phyloP scores from a whole-genome alignment of 257 asterid species.

The Fraxinus excelsior region DNA sequence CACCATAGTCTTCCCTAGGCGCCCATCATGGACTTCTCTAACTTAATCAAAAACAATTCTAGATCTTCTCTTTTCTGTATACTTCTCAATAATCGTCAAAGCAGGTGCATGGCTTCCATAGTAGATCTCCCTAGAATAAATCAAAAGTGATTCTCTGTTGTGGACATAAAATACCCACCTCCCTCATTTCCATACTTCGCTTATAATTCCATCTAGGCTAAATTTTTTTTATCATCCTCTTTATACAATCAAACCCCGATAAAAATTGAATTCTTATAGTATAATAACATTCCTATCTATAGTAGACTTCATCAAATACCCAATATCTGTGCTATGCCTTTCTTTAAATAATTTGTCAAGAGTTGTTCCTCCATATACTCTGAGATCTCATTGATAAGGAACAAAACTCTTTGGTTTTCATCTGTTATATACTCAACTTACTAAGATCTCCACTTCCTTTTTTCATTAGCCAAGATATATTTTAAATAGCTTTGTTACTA shows the following conservation, averaged over 20 bases:
- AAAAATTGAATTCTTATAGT: neutral
- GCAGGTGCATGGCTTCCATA: neutral
- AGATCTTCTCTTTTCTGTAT: neutral
- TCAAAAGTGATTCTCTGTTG: neutral
- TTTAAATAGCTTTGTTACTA: neutral
- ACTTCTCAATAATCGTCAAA: neutral
- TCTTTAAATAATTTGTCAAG: neutral
- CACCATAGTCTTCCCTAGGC: neutral
- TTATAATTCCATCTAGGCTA: neutral
- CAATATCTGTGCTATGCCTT: too few relatives aligned
- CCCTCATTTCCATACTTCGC: neutral
- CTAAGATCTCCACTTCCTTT: neutral
- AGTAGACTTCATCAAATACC: neutral
- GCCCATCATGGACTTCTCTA: neutral
- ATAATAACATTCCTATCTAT: neutral
- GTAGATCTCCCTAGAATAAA: neutral
- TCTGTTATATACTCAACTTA: too few relatives aligned
- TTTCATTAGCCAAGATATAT: neutral
- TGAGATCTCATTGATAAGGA: neutral
- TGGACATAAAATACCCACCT: neutral
- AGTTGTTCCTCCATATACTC: neutral
- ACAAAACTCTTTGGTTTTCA: neutral
- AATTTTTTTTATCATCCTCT: neutral
- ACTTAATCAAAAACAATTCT: neutral
- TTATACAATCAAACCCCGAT: neutral